Evolutionary conservation across 75 land plant species (phyloP).

Genomic region (Pseudotsuga menziesii): DNA sequence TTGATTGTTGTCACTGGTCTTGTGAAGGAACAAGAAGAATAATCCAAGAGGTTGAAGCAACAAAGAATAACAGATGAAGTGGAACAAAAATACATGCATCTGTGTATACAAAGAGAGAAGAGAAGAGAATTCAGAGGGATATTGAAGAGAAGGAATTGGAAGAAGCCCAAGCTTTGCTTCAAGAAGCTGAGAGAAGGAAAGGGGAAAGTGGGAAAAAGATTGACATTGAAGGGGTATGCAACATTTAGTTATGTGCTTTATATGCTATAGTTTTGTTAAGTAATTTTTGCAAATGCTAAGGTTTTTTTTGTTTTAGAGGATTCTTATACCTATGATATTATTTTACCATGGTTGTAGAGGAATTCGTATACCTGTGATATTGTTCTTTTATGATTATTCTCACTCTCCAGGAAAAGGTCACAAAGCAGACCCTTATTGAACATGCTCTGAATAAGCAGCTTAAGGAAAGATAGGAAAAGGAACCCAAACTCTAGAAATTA

Average conservation of each 20-base stretch:
- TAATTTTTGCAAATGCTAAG: not conserved
- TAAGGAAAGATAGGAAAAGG: slow-evolving; percentile 85
- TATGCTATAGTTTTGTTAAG: not conserved
- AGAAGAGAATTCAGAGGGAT: slow-evolving; percentile 64
- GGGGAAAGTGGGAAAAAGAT: slow-evolving; percentile 79
- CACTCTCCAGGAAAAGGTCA: slow-evolving; percentile 53
- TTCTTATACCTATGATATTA: no score
- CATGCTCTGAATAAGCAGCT: slow-evolving; percentile 74
- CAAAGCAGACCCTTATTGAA: slow-evolving; percentile 77
- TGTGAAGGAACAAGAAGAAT: slow-evolving; percentile 81
- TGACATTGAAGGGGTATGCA: slow-evolving; percentile 69
- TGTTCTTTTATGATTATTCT: not conserved
- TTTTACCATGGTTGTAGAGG: not conserved
- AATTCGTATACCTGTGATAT: not conserved
- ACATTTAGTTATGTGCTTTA: not conserved
- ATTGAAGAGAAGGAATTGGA: slow-evolving; percentile 82
- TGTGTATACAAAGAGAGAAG: slow-evolving; percentile 64
- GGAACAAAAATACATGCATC: slow-evolving; percentile 68
- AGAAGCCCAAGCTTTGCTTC: slow-evolving; percentile 68
- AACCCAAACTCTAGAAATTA: slow-evolving; percentile 79
- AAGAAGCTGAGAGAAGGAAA: slow-evolving; percentile 65
- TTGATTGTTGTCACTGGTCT: slow-evolving; percentile 4
- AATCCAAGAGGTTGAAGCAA: slow-evolving; percentile 61
- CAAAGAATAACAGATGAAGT: slow-evolving; percentile 85
- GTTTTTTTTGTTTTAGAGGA: no score